A percentile compares a stretch with the other conserved stretches of the same genome.
phyloP scores from a whole-genome alignment of 768 basidiomycete genomes.

The Asterophora parasitica region DNA sequence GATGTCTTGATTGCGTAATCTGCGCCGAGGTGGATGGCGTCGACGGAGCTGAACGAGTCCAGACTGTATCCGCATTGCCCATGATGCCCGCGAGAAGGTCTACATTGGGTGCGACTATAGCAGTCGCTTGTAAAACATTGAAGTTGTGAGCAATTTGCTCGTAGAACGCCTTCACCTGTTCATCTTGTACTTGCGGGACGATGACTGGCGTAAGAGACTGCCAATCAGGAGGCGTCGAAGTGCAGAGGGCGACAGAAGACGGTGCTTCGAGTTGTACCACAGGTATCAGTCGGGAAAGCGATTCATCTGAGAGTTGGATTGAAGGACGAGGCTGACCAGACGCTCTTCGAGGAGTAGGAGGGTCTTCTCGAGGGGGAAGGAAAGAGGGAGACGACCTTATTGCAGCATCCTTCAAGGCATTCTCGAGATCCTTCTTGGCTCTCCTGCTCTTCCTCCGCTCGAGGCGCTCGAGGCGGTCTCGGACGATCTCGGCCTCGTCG shows the following conservation, averaged over 20 bases:
- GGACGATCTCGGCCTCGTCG: constrained; percentile 47
- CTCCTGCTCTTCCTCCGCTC: constrained; percentile 32
- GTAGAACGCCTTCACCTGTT: constrained; percentile 79
- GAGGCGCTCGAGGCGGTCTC: constrained; percentile 31
- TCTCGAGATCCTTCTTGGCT: constrained; percentile 20
- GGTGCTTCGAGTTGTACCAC: constrained; percentile 15
- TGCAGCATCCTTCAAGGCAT: constrained; percentile 22
- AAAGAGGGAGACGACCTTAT: constrained; percentile 27
- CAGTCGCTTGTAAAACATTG: constrained; percentile 61
- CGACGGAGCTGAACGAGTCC: constrained; percentile 10
- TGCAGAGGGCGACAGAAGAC: constrained; percentile 21
- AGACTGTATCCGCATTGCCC: constrained; percentile 1
- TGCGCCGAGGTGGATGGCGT: constrained; percentile 8
- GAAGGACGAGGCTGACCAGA: constrained; percentile 24
- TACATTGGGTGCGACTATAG: constrained; percentile 19
- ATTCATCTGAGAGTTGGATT: constrained; percentile 18
- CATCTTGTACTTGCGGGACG: constrained; percentile 69
- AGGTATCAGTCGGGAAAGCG: constrained; percentile 8
- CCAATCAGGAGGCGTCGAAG: constrained; percentile 25
- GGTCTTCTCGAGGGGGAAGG: constrained; percentile 49
- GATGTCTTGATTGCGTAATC: neutral
- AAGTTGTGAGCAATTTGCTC: constrained; percentile 80
- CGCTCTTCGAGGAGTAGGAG: constrained; percentile 62
- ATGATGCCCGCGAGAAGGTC: constrained; percentile 11
- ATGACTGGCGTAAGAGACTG: constrained; percentile 41